Percentiles rank a stretch among this genome's conserved stretches.
phyloP scores from a whole-genome alignment of 2,329 filamentous ascomycete genomes.

The Ascochyta pisi region DNA sequence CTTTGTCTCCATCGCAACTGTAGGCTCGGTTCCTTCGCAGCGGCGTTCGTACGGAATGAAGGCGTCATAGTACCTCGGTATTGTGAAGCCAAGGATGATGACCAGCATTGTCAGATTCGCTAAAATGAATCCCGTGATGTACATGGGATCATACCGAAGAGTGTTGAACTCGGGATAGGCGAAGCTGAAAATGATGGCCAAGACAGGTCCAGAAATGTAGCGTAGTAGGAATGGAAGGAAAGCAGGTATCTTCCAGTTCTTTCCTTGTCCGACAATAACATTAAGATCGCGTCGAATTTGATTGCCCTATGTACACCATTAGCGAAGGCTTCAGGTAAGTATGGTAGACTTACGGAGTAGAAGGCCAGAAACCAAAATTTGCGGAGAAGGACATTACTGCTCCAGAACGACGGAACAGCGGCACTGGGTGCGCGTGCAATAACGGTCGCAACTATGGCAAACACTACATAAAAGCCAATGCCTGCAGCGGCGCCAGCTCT shows the following conservation, averaged over 20 bases:
- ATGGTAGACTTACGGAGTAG: slow-evolving; percentile 59
- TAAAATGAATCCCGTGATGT: slow-evolving; percentile 45
- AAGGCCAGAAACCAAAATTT: slow-evolving; percentile 63
- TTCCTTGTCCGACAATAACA: slow-evolving; percentile 59
- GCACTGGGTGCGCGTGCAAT: slow-evolving; percentile 55
- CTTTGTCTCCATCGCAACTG: slow-evolving; percentile 36
- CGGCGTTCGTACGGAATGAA: slow-evolving; percentile 59
- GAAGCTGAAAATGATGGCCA: slow-evolving; percentile 46
- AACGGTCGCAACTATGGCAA: slow-evolving; percentile 49
- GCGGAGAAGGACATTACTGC: slow-evolving; percentile 45
- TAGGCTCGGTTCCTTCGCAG: slow-evolving; percentile 54
- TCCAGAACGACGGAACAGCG: slow-evolving; percentile 54
- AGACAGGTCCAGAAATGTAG: slow-evolving; percentile 43
- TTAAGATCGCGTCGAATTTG: slow-evolving; percentile 65
- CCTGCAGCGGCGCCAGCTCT: slow-evolving; percentile 60
- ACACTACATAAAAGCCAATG: slow-evolving; percentile 59
- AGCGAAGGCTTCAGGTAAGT: neutral
- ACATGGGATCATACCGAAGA: slow-evolving; percentile 44
- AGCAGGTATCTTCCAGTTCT: slow-evolving; percentile 63
- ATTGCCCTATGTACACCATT: slow-evolving; percentile 53
- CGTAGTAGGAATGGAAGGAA: slow-evolving; percentile 58
- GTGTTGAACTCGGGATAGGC: slow-evolving; percentile 44
- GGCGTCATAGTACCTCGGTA: slow-evolving; percentile 62
- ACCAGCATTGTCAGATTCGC: slow-evolving; percentile 51
- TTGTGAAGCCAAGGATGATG: slow-evolving; percentile 57